A percentile compares a stretch with the other conserved stretches of the same genome.
These are phyloP conservation scores for Withania somnifera DNA, from an alignment of 305 asterid genomes.

Conservation along the genomic window DNA sequence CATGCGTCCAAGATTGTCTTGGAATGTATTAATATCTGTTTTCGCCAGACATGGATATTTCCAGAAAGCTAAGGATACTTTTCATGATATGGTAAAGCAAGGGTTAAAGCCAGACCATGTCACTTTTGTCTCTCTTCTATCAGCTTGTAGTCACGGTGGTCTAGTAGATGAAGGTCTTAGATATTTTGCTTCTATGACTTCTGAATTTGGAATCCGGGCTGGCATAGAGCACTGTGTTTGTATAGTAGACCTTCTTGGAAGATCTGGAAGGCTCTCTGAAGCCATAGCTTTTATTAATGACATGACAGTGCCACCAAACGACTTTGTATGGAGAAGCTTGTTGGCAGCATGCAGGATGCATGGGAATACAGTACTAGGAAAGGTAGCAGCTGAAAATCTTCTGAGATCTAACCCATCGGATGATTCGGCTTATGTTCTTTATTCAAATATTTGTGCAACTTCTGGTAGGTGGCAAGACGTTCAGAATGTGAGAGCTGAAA, in stretches of 20 bases:
- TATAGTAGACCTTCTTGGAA: conserved; percentile 76
- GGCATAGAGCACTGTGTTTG: conserved; percentile 78
- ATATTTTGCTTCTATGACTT: conserved; percentile 51
- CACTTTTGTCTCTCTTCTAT: conserved; percentile 74
- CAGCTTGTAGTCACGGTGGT: conserved; percentile 93
- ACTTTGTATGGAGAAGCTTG: conserved; percentile 69
- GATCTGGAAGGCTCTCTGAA: conserved; percentile 63
- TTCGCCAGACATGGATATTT: conserved; percentile 68
- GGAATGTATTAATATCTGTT: conserved; percentile 72
- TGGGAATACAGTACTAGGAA: conserved; percentile 50
- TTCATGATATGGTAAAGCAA: conserved; percentile 53
- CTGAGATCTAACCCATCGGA: conserved; percentile 61
- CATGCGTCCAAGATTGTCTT: conserved; percentile 40
- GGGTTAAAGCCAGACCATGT: conserved; percentile 59
- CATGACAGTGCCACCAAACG: conserved; percentile 70
- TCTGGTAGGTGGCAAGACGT: conserved; percentile 72
- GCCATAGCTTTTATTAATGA: conserved; percentile 55
- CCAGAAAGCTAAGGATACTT: conserved; percentile 41
- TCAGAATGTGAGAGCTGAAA: conserved; percentile 45
- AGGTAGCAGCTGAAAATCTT: conserved; percentile 51
- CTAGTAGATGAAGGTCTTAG: conserved; percentile 64
- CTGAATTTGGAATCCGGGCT: conserved; percentile 44
- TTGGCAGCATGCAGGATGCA: conserved; percentile 64
- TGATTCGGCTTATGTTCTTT: conserved; percentile 82
- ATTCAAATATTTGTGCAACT: conserved; percentile 68